Evolutionary conservation across 371 early-diverging fungal species (phyloP).

Genomic region (Massospora cicadina): DNA sequence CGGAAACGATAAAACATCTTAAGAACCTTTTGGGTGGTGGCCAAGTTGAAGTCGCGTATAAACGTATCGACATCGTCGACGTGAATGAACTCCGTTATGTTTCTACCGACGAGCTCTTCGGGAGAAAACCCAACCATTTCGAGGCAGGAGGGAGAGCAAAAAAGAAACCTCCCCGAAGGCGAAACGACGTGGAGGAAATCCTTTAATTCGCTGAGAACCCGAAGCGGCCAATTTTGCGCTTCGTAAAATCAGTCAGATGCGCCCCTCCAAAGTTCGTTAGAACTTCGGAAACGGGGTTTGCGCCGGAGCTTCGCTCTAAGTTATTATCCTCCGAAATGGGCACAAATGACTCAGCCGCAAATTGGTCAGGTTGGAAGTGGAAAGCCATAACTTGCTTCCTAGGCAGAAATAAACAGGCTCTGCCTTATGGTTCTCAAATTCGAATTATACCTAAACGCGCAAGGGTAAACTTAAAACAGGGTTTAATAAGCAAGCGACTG

Average conservation of each 20-base stretch:
- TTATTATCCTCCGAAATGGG: neutral
- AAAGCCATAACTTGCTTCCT: too few species aligned
- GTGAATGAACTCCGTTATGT: conserved; percentile 34
- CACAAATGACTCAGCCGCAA: neutral
- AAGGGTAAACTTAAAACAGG: too few species aligned
- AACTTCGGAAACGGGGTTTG: neutral
- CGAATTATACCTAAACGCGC: too few species aligned
- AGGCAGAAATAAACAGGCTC: too few species aligned
- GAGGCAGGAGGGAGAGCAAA: conserved; percentile 31
- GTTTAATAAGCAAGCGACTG: too few species aligned
- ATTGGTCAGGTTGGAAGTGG: neutral
- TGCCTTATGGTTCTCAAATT: too few species aligned
- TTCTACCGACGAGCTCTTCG: conserved; percentile 32
- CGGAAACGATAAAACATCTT: conserved; percentile 27
- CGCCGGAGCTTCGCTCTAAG: neutral
- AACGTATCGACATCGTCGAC: conserved; percentile 34
- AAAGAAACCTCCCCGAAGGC: conserved; percentile 29
- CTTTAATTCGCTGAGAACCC: conserved; percentile 35
- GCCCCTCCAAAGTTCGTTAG: conserved; percentile 18
- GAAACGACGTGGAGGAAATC: conserved; percentile 40
- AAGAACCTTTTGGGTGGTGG: conserved; percentile 23
- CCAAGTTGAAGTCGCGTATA: conserved; percentile 24
- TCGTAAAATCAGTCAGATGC: conserved; percentile 24
- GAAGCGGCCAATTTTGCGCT: conserved; percentile 32
- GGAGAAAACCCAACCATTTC: conserved; percentile 34